phyloP scores from a whole-genome alignment of 306 rosid genomes.

The Abrus precatorius region DNA sequence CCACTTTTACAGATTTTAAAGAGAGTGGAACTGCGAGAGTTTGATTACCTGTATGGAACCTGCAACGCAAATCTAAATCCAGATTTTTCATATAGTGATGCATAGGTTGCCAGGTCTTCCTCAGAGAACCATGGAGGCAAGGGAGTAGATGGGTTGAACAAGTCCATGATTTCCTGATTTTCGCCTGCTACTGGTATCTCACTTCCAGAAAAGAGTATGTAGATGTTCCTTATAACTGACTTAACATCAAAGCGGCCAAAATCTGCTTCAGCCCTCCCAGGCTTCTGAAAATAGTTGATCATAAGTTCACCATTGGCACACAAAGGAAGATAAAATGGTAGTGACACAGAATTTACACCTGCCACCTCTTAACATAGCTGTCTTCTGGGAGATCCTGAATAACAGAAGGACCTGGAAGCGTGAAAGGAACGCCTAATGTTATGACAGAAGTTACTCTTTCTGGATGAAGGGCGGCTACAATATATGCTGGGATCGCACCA shows the following conservation, averaged over 20 bases:
- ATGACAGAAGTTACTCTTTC: conserved; percentile 59
- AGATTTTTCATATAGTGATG: conserved; percentile 61
- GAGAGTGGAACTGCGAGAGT: background rate
- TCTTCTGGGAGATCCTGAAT: conserved; percentile 61
- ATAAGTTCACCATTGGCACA: background rate
- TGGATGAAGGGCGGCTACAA: conserved; percentile 56
- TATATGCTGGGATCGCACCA: conserved; percentile 63
- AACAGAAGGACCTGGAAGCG: conserved; percentile 57
- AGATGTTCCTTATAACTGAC: conserved; percentile 62
- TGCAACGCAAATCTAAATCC: conserved; percentile 61
- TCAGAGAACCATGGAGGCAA: conserved; percentile 66
- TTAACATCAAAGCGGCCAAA: conserved; percentile 68
- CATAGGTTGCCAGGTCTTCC: conserved; percentile 62
- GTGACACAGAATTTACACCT: conserved; percentile 46
- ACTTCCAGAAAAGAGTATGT: conserved; percentile 64
- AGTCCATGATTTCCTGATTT: conserved; percentile 68
- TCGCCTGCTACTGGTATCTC: conserved; percentile 62
- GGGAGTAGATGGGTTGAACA: conserved; percentile 66
- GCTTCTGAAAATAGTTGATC: conserved; percentile 48
- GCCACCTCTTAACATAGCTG: conserved; percentile 64
- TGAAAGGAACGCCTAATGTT: conserved; percentile 66
- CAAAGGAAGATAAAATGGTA: background rate
- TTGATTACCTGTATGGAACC: conserved; percentile 60
- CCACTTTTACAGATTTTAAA: too few relatives aligned
- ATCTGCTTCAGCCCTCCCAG: conserved; percentile 69